Conservation (phyloP, 768 basidiomycete species). For the Pleurotus tuber-regium region DNA sequence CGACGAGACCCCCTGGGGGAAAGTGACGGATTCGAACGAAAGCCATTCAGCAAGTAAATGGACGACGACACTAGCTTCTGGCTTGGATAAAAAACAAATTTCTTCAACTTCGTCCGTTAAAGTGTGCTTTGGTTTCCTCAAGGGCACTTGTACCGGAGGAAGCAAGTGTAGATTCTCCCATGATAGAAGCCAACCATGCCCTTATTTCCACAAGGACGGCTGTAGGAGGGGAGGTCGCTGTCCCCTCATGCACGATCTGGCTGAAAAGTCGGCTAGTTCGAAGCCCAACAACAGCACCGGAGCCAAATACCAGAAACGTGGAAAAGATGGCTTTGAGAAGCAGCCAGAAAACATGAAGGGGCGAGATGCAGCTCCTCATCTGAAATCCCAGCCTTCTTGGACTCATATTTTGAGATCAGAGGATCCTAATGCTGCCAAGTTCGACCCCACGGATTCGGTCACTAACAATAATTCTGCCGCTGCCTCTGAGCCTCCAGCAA, state of each 20-base stretch:
- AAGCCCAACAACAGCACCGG: too few relatives aligned
- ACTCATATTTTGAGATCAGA: background rate
- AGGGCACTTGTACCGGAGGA: background rate
- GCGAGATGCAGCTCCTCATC: constrained; percentile 3
- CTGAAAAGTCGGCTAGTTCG: background rate
- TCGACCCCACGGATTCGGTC: background rate
- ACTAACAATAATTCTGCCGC: background rate
- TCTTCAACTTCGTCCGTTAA: too few relatives aligned
- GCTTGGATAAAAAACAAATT: too few relatives aligned
- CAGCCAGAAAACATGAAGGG: background rate
- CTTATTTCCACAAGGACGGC: background rate
- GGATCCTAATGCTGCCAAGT: constrained; percentile 3
- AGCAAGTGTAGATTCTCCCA: background rate
- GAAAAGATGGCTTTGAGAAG: background rate
- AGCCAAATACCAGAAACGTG: too few relatives aligned
- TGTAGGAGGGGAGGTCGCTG: background rate
- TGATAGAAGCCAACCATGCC: background rate
- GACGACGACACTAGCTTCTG: too few relatives aligned
- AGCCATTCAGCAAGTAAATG: background rate
- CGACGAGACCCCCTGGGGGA: too few relatives aligned
- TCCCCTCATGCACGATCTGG: background rate
- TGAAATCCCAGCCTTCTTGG: constrained; percentile 2
- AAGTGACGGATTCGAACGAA: background rate
- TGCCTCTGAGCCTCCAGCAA: background rate
- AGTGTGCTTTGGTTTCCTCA: background rate